Base-by-base conservation (phyloP, 2,329 filamentous ascomycete genomes). In the Fusarium bulbicola region DNA sequence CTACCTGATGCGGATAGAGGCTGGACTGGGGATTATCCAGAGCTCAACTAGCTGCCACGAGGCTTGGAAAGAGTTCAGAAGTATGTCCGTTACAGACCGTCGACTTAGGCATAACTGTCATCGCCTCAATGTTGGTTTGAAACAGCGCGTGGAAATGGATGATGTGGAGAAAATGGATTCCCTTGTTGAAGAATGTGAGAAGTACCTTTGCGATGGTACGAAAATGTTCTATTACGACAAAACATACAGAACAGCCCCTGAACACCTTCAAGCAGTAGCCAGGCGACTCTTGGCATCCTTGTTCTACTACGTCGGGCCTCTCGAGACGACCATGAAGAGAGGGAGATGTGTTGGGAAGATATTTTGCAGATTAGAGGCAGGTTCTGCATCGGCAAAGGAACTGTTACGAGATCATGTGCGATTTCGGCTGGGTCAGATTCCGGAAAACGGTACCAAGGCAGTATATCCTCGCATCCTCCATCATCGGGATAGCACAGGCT, bases 221-320 rank as follows among this genome's bases (percentile, higher is more conserved):
- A 16, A 24, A 1, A 42, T 24, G 15, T 36, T 34, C 5, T 70
- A 70, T n/a, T 63, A 37, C 26, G n/a, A 63, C 28, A 24, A 8
- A 8, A 2, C 18, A 12, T 70, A 67, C 32, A 32, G 39, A 34
- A 54, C 43, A 11, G 63, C 49, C 11, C 26, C 37, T 16, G 20
- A 63, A 16, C 67, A 70, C 16, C 20, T 71, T 15, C 18, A 43
- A 1, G 18, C 20, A 16, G 63, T 73, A 14, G 42, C 70, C 3
- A 73, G 24, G 6, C 60, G 63, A 4, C 67, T 73, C 9, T 11
- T 63, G 1, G 57, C 60, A 11, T 59, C 63, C 5, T 3, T 73
- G 2, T 73, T 71, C 36, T 73, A 68, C 52, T 73, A 50, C 28
- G 54, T 63, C 12, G 56, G 56, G 1, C 32, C 56, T 12, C 43